Evolutionary conservation across 2,329 filamentous ascomycete species (phyloP).

Genomic region (Penicillium sp.): DNA sequence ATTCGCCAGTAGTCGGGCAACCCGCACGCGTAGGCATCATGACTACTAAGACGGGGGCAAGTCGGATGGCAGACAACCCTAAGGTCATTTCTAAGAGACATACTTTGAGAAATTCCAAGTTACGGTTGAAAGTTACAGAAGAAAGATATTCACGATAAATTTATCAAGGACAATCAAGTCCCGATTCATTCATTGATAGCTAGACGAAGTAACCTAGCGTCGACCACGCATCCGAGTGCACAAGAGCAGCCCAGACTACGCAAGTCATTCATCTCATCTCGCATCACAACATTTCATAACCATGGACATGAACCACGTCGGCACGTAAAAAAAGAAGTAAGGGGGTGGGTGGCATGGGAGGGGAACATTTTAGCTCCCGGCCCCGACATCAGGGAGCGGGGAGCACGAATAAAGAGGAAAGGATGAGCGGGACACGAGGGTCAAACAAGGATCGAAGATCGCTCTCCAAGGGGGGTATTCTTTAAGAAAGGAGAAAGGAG

Average conservation of each 20-base stretch:
- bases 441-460: constrained; percentile 11
- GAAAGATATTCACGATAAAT: constrained; percentile 6
- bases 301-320: constrained; percentile 33
- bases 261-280: constrained; percentile 29
- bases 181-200: constrained; percentile 13
- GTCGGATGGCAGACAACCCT: no score
- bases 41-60: no score
- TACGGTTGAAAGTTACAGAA: neutral
- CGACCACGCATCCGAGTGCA: constrained; percentile 13
- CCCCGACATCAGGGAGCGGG: constrained; percentile 10
- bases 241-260: neutral
- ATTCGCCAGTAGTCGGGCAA: no score
- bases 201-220: constrained; percentile 32
- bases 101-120: neutral
- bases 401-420: constrained; percentile 10
- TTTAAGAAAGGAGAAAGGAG: constrained; percentile 12
- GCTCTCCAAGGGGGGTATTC: constrained; percentile 28
- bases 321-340: constrained; percentile 25
- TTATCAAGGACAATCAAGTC: constrained; percentile 14
- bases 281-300: constrained; percentile 33
- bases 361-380: constrained; percentile 23
- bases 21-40: no score
- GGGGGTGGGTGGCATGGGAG: neutral
- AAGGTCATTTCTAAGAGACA: neutral
- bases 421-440: constrained; percentile 12